Evolutionary conservation across 2,329 filamentous ascomycete genomes (phyloP).

Genomic region (Oidium heveae): DNA sequence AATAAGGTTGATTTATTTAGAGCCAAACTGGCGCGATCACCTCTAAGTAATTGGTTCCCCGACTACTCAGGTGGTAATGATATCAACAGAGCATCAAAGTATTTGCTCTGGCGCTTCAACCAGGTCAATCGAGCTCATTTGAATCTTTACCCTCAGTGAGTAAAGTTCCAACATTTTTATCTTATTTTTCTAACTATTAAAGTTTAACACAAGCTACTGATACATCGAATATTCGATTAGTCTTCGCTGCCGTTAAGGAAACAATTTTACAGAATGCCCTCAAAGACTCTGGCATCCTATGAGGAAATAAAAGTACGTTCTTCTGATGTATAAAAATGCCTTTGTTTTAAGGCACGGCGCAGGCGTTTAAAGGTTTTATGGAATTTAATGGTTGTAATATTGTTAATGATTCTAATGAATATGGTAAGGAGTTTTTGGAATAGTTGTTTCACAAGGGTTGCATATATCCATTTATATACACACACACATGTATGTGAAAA

Average conservation of each 20-base stretch:
- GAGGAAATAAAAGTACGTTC: slow-evolving; percentile 15
- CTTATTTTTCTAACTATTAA: slow-evolving; percentile 6
- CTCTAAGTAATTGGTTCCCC: slow-evolving; percentile 83
- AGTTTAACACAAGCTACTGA: slow-evolving; percentile 97
- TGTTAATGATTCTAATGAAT: not conserved
- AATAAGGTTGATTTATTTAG: slow-evolving; percentile 99
- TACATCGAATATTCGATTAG: slow-evolving; percentile 90
- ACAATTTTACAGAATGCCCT: slow-evolving; percentile 95
- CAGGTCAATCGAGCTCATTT: slow-evolving; percentile 92
- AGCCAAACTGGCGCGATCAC: slow-evolving; percentile 72
- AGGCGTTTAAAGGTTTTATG: slow-evolving; percentile 3
- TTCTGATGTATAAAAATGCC: slow-evolving; percentile 4
- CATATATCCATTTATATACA: not conserved
- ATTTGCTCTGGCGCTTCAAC: slow-evolving; percentile 93
- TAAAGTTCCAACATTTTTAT: slow-evolving; percentile 7
- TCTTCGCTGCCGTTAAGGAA: slow-evolving; percentile 96
- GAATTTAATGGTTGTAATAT: not conserved
- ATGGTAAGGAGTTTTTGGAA: slow-evolving; percentile 3
- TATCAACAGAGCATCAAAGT: slow-evolving; percentile 94
- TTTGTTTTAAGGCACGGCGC: slow-evolving; percentile 10
- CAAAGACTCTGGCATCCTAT: slow-evolving; percentile 92
- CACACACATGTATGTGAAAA: not conserved
- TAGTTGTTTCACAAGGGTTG: slow-evolving; percentile 10
- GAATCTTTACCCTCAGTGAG: slow-evolving; percentile 93
- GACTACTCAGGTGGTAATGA: slow-evolving; percentile 96